Evolutionary conservation across 139 green algal species (phyloP).

Genomic region (Volvox reticuliferus): DNA sequence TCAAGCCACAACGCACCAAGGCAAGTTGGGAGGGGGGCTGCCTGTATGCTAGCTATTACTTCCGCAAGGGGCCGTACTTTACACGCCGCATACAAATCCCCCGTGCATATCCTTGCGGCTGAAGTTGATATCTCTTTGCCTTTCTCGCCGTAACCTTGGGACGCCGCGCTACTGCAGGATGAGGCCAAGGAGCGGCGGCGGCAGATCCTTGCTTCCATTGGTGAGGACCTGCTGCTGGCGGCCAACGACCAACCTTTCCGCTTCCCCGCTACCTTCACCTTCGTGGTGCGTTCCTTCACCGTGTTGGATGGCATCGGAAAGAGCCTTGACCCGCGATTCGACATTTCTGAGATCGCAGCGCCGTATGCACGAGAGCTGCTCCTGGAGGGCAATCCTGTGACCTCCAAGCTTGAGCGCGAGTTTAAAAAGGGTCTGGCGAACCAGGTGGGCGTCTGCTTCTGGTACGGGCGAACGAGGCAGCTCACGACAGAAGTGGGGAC

Average conservation of each 20-base stretch:
- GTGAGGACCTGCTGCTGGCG: slow-evolving; percentile 96
- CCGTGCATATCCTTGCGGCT: no score
- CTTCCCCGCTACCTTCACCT: slow-evolving; percentile 98
- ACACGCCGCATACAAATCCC: no score
- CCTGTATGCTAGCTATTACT: no score
- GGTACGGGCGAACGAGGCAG: no score
- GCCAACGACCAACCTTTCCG: slow-evolving; percentile 97
- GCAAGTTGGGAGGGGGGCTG: background rate
- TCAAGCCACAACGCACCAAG: slow-evolving; percentile 91
- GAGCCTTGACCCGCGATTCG: slow-evolving; percentile 93
- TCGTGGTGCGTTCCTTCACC: slow-evolving; percentile 85
- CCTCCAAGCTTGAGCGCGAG: slow-evolving; percentile 72
- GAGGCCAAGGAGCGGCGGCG: slow-evolving; percentile 83
- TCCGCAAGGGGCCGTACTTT: no score
- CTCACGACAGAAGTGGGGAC: no score
- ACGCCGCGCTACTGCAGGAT: slow-evolving; percentile 59
- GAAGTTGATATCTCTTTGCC: no score
- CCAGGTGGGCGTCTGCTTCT: slow-evolving; percentile 29
- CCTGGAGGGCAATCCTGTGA: slow-evolving; percentile 68
- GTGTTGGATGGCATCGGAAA: slow-evolving; percentile 99
- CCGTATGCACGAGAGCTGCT: slow-evolving; percentile 95
- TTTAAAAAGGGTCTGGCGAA: slow-evolving; percentile 66
- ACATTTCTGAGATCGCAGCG: slow-evolving; percentile 97
- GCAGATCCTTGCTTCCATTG: slow-evolving; percentile 92
- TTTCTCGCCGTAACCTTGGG: no score